phyloP scores from a whole-genome alignment of 257 asterid genomes.

The Solanum raphanifolium region DNA sequence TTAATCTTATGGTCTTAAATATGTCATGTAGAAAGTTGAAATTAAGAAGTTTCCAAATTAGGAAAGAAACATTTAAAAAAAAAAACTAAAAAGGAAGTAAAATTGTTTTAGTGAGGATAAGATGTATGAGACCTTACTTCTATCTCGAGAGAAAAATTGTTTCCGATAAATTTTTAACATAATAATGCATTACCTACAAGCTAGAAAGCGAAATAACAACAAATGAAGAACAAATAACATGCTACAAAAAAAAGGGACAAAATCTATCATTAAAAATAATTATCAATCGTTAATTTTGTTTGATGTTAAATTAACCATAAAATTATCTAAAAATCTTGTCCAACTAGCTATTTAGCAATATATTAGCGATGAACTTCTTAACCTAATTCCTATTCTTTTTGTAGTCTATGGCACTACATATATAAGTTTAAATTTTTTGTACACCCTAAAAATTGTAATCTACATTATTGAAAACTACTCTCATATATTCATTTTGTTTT shows the following conservation, averaged over 20 bases:
- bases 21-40: too few species aligned
- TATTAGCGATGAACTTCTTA: background rate
- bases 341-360: background rate
- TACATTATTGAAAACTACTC: background rate
- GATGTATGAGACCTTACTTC: too few species aligned
- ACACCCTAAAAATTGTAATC: background rate
- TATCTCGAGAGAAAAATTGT: background rate
- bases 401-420: background rate
- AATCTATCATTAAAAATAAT: background rate
- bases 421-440: background rate
- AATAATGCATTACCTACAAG: background rate
- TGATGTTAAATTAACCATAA: background rate
- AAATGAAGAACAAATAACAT: background rate
- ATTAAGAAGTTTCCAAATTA: background rate
- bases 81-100: too few species aligned
- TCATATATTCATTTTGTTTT: background rate
- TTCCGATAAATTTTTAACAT: too few species aligned
- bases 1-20: background rate
- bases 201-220: too few species aligned
- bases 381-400: background rate
- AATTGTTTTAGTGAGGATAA: background rate
- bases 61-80: background rate
- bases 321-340: background rate
- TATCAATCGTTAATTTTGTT: too few species aligned
- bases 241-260: background rate